Percentiles rank a stretch among this genome's conserved stretches.
phyloP scores from a whole-genome alignment of 257 asterid species.

The Capsicum chinense region DNA sequence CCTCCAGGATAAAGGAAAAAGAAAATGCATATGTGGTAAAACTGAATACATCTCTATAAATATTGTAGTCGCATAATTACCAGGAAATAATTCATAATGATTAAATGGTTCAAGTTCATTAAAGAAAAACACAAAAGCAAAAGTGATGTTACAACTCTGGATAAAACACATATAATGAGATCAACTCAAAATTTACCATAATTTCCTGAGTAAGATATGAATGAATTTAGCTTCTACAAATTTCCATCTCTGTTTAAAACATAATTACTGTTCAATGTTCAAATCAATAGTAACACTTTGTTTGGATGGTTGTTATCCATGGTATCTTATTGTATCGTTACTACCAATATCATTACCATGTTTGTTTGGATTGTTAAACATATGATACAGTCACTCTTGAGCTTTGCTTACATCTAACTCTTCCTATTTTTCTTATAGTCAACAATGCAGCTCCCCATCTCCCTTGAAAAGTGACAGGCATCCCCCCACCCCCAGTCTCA shows the following conservation, averaged over 20 bases:
- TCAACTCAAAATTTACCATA: not conserved
- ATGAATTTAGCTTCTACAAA: not conserved
- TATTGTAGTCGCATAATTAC: not conserved
- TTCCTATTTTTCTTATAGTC: not conserved
- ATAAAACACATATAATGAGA: not conserved
- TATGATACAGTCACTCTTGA: not conserved
- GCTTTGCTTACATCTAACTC: not conserved
- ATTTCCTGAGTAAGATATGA: not conserved
- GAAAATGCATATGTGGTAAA: not conserved
- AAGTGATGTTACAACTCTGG: not conserved
- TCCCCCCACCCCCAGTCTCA: not conserved
- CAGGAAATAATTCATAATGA: not conserved
- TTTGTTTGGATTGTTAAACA: too few relatives aligned
- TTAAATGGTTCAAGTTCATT: not conserved
- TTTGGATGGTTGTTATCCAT: too few relatives aligned
- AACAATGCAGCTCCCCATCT: not conserved
- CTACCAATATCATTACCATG: too few relatives aligned
- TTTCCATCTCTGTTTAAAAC: not conserved
- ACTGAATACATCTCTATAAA: not conserved
- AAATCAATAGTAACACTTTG: not conserved
- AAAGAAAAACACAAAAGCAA: not conserved
- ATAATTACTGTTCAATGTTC: not conserved
- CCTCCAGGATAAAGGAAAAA: not conserved
- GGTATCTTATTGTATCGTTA: too few relatives aligned
- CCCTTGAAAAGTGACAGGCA: not conserved